phyloP scores from a whole-genome alignment of 2,329 filamentous ascomycete species.

The Pseudogymnoascus sp. region DNA sequence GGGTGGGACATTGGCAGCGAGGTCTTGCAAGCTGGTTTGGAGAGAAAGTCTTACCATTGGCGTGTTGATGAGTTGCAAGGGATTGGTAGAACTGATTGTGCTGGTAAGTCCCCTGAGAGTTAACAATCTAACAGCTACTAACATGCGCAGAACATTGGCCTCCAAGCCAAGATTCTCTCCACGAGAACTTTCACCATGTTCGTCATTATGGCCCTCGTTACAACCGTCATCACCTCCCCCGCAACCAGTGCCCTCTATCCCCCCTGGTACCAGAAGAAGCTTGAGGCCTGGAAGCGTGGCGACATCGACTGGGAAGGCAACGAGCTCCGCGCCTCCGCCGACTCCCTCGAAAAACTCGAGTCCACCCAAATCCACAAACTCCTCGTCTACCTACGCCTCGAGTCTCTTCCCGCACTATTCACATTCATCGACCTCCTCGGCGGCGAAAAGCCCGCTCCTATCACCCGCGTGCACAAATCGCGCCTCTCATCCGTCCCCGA shows the following conservation, averaged over 20 bases:
- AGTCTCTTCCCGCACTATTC: constrained; percentile 75
- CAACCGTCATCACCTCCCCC: constrained; percentile 76
- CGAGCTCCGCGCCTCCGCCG: constrained; percentile 31
- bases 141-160: constrained; percentile 58
- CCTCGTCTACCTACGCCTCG: constrained; percentile 74
- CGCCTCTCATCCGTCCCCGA: constrained; percentile 27
- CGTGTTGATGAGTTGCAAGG: constrained; percentile 92
- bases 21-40: constrained; percentile 72
- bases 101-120: constrained; percentile 47
- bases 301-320: constrained; percentile 84
- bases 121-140: constrained; percentile 9
- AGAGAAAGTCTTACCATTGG: constrained; percentile 84
- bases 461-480: constrained; percentile 29
- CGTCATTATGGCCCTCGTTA: constrained; percentile 85
- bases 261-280: constrained; percentile 64
- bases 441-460: constrained; percentile 34
- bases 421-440: constrained; percentile 75
- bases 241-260: constrained; percentile 68
- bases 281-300: constrained; percentile 67
- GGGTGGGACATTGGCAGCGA: constrained; percentile 72
- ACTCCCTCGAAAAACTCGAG: constrained; percentile 41
- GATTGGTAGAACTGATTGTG: constrained; percentile 91
- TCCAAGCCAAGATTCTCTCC: constrained; percentile 75
- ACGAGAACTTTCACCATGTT: constrained; percentile 84
- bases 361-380: constrained; percentile 51